Conservation (phyloP, 192 early-diverging fungal species). For the Oehlia diaphana region DNA sequence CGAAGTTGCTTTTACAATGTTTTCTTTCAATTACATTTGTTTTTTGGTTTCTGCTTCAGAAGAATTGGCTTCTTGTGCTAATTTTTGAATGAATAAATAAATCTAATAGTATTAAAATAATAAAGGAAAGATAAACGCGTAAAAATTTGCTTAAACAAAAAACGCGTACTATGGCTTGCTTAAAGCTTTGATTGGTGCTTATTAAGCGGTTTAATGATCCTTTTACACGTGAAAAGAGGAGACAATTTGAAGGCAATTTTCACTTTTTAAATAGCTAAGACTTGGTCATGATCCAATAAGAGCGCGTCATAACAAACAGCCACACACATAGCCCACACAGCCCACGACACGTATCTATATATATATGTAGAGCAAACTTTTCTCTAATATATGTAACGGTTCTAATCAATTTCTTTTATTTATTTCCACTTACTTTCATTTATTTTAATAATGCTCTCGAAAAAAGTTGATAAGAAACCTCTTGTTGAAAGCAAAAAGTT, state of each 20-base stretch:
- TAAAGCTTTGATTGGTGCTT: neutral
- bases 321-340: no score
- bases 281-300: no score
- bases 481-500: neutral
- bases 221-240: neutral
- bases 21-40: neutral
- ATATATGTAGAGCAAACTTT: no score
- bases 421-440: neutral
- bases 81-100: neutral
- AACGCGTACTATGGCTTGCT: conserved; percentile 11
- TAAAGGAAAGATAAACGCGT: neutral
- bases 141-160: neutral
- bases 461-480: neutral
- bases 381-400: no score
- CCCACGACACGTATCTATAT: no score
- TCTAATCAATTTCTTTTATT: no score
- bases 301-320: no score
- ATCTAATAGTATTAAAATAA: neutral
- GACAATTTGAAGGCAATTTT: neutral
- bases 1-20: neutral
- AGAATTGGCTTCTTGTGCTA: neutral
- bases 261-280: no score
- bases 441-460: neutral
- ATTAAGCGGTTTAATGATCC: neutral
- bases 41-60: neutral